phyloP scores from a whole-genome alignment of 176 grass and related monocot genomes.

The Zizania latifolia region DNA sequence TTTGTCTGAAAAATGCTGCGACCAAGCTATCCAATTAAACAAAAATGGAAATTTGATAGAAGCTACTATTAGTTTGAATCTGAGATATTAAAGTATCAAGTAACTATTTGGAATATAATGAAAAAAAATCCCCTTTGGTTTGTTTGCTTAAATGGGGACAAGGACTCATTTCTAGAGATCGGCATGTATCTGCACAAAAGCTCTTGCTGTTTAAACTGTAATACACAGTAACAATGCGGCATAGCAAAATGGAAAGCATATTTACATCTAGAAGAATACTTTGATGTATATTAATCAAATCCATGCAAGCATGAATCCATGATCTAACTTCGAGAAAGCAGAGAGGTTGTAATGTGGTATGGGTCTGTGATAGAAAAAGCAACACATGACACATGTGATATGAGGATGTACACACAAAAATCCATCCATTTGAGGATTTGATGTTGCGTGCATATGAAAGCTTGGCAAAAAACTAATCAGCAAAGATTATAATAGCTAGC shows the following conservation, averaged over 20 bases:
- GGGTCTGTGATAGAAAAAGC: not conserved
- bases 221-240: not conserved
- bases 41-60: not conserved
- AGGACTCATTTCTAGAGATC: not conserved
- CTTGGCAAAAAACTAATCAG: not conserved
- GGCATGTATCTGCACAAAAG: not conserved
- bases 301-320: not conserved
- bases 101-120: not conserved
- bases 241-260: not conserved
- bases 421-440: not conserved
- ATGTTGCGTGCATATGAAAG: not conserved
- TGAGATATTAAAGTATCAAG: not conserved
- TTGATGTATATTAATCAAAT: not conserved
- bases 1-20: not conserved
- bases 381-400: slow-evolving; percentile 36
- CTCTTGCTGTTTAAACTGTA: slow-evolving; percentile 6
- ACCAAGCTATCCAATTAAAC: not conserved
- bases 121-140: not conserved
- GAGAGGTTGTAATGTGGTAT: not conserved
- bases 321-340: not conserved
- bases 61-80: not conserved
- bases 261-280: not conserved
- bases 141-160: not conserved
- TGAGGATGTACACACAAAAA: not conserved
- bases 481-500: not conserved